Evolutionary conservation across 805 yeast species (phyloP), one percentile per base, ranked within the genome.

Genomic region (Starmerella bombicola): DNA sequence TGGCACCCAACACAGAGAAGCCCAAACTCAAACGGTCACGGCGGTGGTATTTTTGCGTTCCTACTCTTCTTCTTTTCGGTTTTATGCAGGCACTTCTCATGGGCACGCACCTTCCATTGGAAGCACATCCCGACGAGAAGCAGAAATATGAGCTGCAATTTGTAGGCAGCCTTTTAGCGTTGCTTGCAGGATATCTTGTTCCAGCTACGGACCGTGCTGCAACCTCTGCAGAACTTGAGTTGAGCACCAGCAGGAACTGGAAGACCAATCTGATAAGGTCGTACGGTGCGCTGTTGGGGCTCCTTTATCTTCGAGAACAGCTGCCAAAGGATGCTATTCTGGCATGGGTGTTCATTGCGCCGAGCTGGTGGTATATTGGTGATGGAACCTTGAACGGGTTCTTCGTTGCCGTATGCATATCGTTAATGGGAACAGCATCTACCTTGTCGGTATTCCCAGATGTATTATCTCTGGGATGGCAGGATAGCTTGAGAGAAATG

Each of bases 381-480:
- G 68, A 64, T 41, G 52, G 57, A 18, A 55, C 67, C 5, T 38
- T 55, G 13, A 55, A 56, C 46, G 68, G 68, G 19, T 56, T 64
- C 40, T 44, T 49, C 4, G 45, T 59, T 15, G 57, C 64, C 5
- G 49, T 59, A 5, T 37, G 50, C 20, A 48, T 58, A 3, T 55
- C 65, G 9, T 45, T 57, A 5, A 40, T 53, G 4, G 64, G 65
- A 35, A 49, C 64, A 3, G 43, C 40, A 5, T 49, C 57, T 22
- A 57, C 60, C 47, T 40, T 52, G 37, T 21, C 41, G 43, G 19
- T 7, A 19, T 26, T 39, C 22, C 50, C 45, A 3, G 37, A 23
- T 16, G 29, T 40, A 13, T 31, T 38, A 30, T 12, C 25, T 5
- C 39, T 8, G 22, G 20, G 9, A 18, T 18, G 31, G 16, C 21